phyloP scores from a whole-genome alignment of 495 filamentous ascomycete species.

The Penicillium verhagenii region DNA sequence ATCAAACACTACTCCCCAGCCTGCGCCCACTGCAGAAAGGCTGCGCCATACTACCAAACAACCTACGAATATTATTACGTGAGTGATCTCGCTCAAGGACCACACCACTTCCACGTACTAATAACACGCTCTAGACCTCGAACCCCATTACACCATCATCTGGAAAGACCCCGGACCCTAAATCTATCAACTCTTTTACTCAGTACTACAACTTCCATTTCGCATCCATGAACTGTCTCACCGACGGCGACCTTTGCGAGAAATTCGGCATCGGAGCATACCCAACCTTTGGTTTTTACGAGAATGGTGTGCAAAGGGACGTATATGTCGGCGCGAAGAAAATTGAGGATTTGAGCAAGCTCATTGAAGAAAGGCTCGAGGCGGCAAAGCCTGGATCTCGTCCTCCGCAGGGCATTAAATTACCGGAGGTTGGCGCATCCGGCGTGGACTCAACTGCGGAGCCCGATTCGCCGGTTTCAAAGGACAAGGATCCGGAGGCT shows the following conservation, averaged over 20 bases:
- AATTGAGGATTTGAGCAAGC: constrained; percentile 59
- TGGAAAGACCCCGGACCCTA: constrained; percentile 39
- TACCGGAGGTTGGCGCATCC: constrained; percentile 59
- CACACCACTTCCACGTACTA: background rate
- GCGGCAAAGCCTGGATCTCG: constrained; percentile 75
- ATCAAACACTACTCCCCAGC: constrained; percentile 75
- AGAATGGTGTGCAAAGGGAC: constrained; percentile 70
- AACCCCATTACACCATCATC: constrained; percentile 56
- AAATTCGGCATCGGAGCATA: constrained; percentile 62
- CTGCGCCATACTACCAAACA: constrained; percentile 87
- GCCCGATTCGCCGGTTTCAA: constrained; percentile 43
- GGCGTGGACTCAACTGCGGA: constrained; percentile 47
- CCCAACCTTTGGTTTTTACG: constrained; percentile 78
- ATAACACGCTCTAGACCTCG: constrained; percentile 56
- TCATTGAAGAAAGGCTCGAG: constrained; percentile 78
- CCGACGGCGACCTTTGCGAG: constrained; percentile 70
- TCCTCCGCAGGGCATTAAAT: constrained; percentile 56
- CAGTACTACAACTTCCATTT: constrained; percentile 90
- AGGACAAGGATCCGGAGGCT: constrained; percentile 50
- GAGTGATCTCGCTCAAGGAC: constrained; percentile 16
- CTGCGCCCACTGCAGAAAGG: constrained; percentile 76
- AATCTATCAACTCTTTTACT: constrained; percentile 62
- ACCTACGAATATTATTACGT: constrained; percentile 92
- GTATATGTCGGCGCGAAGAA: constrained; percentile 57
- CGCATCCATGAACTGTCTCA: constrained; percentile 78